Percentiles rank a stretch among this genome's conserved stretches.
Conservation (phyloP, 148 eudicot species). For the Rheum nobile region DNA sequence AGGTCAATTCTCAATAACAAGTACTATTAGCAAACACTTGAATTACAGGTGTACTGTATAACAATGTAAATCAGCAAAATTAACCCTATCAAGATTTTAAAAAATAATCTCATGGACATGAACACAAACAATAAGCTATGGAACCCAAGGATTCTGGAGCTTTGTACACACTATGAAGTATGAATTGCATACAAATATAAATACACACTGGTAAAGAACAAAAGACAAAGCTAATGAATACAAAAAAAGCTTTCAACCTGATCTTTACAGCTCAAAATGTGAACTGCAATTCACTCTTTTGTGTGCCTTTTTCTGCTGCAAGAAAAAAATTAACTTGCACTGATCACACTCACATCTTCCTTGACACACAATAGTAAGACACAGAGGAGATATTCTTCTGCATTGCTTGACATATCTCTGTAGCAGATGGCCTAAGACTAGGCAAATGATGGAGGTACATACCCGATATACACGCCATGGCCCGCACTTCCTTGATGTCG, state of each 20-base stretch:
- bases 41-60: too few species aligned
- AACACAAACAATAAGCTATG: too few species aligned
- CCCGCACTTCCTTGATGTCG: conserved; percentile 32
- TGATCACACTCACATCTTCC: not conserved
- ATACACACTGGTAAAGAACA: not conserved
- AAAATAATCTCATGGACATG: too few species aligned
- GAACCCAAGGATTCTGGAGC: too few species aligned
- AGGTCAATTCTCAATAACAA: too few species aligned
- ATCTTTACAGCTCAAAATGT: not conserved
- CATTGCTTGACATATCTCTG: conserved; percentile 35
- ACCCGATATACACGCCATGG: conserved; percentile 31
- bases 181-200: not conserved
- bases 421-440: conserved; percentile 51
- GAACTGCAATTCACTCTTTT: not conserved
- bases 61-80: too few species aligned
- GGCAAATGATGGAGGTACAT: conserved; percentile 44
- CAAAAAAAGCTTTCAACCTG: not conserved
- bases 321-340: not conserved
- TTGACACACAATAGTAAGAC: not conserved
- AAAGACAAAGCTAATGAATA: not conserved
- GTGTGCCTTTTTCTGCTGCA: not conserved
- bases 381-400: conserved; percentile 22
- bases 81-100: too few species aligned
- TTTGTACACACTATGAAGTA: not conserved
- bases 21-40: too few species aligned